A percentile compares a stretch with the other conserved stretches of the same genome.
Conservation (phyloP, 208 protist species). For the Wallacemonas sp. region DNA sequence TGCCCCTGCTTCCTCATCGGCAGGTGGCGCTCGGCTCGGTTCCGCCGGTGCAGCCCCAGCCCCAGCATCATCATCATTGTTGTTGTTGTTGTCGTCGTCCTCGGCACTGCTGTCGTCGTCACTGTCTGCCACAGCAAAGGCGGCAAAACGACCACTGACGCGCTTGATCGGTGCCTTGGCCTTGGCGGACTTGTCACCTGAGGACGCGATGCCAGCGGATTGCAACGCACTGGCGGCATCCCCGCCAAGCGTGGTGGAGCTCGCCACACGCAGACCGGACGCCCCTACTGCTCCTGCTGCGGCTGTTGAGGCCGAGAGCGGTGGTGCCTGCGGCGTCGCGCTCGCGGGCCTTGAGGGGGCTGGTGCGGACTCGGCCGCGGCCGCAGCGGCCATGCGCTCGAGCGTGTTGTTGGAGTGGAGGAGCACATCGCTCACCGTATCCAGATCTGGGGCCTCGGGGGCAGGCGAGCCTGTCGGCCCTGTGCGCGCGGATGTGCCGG, state of each 20-base stretch:
- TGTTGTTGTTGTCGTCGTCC: no score
- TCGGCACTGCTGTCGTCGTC: slow-evolving; percentile 30
- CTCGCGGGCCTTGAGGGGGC: not conserved
- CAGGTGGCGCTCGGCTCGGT: no score
- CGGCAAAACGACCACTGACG: slow-evolving; percentile 22
- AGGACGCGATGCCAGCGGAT: slow-evolving; percentile 3
- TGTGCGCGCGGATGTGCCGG: not conserved
- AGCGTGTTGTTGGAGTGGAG: slow-evolving; percentile 2
- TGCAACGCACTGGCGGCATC: slow-evolving; percentile 14
- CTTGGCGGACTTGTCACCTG: not conserved
- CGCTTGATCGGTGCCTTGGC: slow-evolving; percentile 17
- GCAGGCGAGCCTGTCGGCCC: not conserved
- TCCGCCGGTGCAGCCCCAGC: no score
- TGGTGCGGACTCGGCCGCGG: slow-evolving; percentile 6
- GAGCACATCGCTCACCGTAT: not conserved
- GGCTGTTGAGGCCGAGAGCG: not conserved
- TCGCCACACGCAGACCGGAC: slow-evolving; percentile 19
- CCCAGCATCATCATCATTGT: no score
- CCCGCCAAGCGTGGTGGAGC: slow-evolving; percentile 24
- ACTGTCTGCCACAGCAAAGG: slow-evolving; percentile 27
- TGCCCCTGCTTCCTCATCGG: no score
- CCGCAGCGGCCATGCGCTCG: slow-evolving; percentile 1
- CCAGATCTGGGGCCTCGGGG: not conserved
- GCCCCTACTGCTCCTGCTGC: not conserved
- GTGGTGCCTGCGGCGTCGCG: not conserved